Conservation (phyloP, 345 rosid genomes). For the Salix koriyanagi region DNA sequence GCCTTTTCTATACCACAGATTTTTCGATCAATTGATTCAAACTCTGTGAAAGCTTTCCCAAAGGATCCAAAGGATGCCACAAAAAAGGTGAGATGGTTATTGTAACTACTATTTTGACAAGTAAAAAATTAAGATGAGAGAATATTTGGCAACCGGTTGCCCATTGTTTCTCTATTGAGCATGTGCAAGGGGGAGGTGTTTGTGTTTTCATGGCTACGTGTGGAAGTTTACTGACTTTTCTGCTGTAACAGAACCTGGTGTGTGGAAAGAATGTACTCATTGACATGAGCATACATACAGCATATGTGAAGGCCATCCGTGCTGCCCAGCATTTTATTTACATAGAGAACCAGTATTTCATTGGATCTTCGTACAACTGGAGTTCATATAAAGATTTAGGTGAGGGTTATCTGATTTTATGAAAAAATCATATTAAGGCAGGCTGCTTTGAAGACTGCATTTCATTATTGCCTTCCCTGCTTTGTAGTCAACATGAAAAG, state of each 20-base stretch:
- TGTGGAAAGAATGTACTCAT: slow-evolving; percentile 92
- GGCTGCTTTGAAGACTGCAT: background rate
- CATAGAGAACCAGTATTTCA: slow-evolving; percentile 93
- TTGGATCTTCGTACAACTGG: slow-evolving; percentile 93
- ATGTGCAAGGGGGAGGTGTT: background rate
- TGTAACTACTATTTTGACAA: background rate
- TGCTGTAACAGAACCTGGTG: slow-evolving; percentile 62
- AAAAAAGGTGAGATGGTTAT: slow-evolving; percentile 43
- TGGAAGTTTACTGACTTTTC: slow-evolving; percentile 21
- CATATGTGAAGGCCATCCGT: slow-evolving; percentile 94
- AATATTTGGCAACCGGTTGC: background rate
- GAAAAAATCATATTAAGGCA: background rate
- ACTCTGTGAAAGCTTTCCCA: slow-evolving; percentile 82
- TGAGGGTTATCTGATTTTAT: slow-evolving; percentile 17
- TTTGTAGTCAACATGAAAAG: background rate
- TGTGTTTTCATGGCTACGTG: background rate
- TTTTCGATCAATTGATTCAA: slow-evolving; percentile 93
- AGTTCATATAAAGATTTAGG: slow-evolving; percentile 69
- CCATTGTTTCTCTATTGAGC: background rate
- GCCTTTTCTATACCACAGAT: slow-evolving; percentile 43
- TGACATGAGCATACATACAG: slow-evolving; percentile 98
- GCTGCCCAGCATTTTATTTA: slow-evolving; percentile 94
- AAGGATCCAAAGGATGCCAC: slow-evolving; percentile 83
- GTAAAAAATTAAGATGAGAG: background rate
- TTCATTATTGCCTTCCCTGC: background rate